Percentiles rank a stretch among this genome's conserved stretches.
These are phyloP conservation scores for Lentinula novae-zelandiae DNA, from an alignment of 1,284 basidiomycete species.

Conservation along the genomic window DNA sequence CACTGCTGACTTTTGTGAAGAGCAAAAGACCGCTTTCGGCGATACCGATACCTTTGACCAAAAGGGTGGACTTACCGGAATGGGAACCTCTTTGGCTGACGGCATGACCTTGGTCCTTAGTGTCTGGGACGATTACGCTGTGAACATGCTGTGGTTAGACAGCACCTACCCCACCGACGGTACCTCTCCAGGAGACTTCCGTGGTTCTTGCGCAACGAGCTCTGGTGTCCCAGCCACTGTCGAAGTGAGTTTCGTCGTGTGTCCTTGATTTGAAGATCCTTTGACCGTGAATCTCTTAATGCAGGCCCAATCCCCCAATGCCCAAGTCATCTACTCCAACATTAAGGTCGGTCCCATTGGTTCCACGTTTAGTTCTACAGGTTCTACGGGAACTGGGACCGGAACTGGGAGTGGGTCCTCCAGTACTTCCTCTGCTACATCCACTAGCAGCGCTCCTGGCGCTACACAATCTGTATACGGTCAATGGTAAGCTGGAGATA, in stretches of 20 bases:
- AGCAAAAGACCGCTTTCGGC: constrained; percentile 36
- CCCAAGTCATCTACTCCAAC: constrained; percentile 50
- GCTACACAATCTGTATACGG: constrained; percentile 13
- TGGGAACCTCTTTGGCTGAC: constrained; percentile 29
- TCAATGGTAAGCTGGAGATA: constrained; percentile 12
- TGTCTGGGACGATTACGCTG: constrained; percentile 54
- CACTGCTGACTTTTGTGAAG: constrained; percentile 36
- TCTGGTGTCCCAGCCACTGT: constrained; percentile 44
- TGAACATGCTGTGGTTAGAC: constrained; percentile 47
- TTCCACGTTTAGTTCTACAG: constrained; percentile 3
- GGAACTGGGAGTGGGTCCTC: neutral
- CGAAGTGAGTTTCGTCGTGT: constrained; percentile 22
- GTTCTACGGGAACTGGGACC: neutral
- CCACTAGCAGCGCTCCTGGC: constrained; percentile 5
- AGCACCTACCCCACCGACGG: constrained; percentile 32
- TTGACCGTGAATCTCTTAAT: neutral
- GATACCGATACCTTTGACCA: constrained; percentile 43
- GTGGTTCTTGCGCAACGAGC: constrained; percentile 47
- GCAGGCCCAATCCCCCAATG: constrained; percentile 26
- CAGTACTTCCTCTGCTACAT: constrained; percentile 5
- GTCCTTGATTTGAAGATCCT: neutral
- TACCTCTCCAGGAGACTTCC: constrained; percentile 35
- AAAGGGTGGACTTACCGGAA: constrained; percentile 37
- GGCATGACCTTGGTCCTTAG: constrained; percentile 44
- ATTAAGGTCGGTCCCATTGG: constrained; percentile 40